Evolutionary conservation across 306 rosid species (phyloP).

Genomic region (Canavalia gladiata): DNA sequence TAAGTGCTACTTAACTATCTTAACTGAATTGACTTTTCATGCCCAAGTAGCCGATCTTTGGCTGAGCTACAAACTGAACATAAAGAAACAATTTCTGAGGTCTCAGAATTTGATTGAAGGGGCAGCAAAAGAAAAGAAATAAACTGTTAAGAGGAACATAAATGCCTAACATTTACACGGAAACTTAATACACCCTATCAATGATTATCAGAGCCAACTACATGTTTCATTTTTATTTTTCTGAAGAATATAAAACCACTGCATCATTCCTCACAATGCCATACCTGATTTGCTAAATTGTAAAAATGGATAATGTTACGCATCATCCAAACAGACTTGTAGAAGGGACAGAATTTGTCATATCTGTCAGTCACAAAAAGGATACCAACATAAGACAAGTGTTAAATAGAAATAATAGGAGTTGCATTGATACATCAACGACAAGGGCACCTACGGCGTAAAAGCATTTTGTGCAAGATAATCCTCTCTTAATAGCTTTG

Average conservation of each 20-base stretch:
- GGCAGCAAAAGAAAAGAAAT: not conserved
- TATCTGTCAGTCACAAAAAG: constrained; percentile 64
- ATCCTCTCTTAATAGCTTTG: constrained; percentile 99
- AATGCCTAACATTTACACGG: constrained; percentile 28
- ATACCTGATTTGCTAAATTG: constrained; percentile 98
- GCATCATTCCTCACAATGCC: constrained; percentile 25
- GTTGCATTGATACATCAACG: constrained; percentile 18
- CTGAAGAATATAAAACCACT: constrained; percentile 27
- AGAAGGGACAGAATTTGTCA: constrained; percentile 98
- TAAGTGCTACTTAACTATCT: constrained; percentile 23
- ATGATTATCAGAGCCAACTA: no score
- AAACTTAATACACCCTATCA: not conserved
- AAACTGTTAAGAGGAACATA: constrained; percentile 17
- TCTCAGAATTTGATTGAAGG: not conserved
- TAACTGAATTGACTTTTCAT: constrained; percentile 13
- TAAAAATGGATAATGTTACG: constrained; percentile 98
- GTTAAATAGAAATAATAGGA: constrained; percentile 20
- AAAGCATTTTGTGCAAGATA: constrained; percentile 99
- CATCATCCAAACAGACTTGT: constrained; percentile 99
- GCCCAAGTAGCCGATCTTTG: not conserved
- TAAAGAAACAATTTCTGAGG: not conserved
- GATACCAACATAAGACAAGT: constrained; percentile 25
- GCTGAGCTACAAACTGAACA: constrained; percentile 28
- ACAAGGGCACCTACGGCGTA: constrained; percentile 76
- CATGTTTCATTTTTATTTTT: not conserved